These are phyloP conservation scores for Mycena maculata DNA, from an alignment of 768 basidiomycete species.

Conservation along the genomic window DNA sequence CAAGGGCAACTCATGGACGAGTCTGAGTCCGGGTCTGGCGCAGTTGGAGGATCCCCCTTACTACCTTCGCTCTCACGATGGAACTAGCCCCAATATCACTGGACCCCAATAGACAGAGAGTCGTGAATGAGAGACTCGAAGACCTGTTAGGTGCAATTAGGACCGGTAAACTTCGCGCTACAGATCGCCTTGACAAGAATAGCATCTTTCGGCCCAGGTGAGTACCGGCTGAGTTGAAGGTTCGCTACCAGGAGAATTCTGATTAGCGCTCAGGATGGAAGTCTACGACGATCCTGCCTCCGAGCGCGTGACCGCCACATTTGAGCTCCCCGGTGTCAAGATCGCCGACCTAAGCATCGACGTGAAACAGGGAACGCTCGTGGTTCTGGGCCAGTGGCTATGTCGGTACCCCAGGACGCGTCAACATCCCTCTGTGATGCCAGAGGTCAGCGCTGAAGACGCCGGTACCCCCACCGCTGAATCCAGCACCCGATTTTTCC, in stretches of 20 bases:
- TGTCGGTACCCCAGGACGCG: conserved; percentile 17
- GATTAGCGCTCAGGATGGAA: conserved; percentile 49
- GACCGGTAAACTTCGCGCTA: conserved; percentile 11
- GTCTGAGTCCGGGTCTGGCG: too few species aligned
- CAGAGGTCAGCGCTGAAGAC: conserved; percentile 5
- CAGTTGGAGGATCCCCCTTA: too few species aligned
- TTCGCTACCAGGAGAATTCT: not conserved
- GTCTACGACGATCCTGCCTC: conserved; percentile 10
- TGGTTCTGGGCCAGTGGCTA: conserved; percentile 46
- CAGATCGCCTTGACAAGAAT: not conserved
- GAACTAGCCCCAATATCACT: too few species aligned
- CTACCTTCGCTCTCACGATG: too few species aligned
- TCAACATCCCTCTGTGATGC: not conserved
- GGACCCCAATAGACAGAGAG: too few species aligned
- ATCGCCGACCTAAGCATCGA: not conserved
- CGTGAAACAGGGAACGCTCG: conserved; percentile 5
- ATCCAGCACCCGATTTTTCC: conserved; percentile 11
- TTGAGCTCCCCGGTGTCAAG: conserved; percentile 25
- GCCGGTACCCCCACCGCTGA: not conserved
- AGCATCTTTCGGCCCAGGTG: conserved; percentile 15
- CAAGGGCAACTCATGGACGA: too few species aligned
- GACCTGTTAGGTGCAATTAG: not conserved
- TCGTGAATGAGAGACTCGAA: not conserved
- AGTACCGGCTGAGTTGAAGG: not conserved
- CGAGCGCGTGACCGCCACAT: conserved; percentile 4